Evolutionary conservation across 2,329 filamentous ascomycete species (phyloP), one percentile per base, ranked within the genome.

Genomic region (Aspergillus sp.): DNA sequence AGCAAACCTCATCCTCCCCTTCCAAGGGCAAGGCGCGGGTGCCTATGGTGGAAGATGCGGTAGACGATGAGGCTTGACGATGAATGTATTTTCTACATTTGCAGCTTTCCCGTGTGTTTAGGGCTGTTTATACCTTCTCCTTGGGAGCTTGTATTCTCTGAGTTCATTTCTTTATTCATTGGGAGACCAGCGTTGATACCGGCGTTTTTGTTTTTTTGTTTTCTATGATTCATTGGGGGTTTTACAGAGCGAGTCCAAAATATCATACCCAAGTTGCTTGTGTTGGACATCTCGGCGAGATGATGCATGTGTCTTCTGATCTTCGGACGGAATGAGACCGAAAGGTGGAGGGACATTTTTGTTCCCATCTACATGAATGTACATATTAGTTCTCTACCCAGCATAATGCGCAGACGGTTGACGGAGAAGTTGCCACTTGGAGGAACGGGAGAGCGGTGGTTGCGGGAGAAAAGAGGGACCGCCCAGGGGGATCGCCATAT

Each of bases 21-120:
- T 62, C 62, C 24, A 71, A 71, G 44, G 70, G 70, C 26, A 73
- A 73, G 56, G 53, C 58, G 10, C 63, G 68, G 20, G 60, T 64
- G 33, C 61, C 63, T 20, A 70, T 68, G 1, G 68, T 72, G n/a
- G 70, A 73, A 59, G 70, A 73, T 44, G 58, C 55, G 13, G 57
- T 33, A 8, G 68, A 69, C 30, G 69, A 71, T 41, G 67, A 66
- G 30, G 56, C 53, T 41, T 58, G 17, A 16, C 17, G n/a, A 32
- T 20, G 13, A 19, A n/a, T 22, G 17, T 43, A 33, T 33, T 35
- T 24, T 38, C 35, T 38, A n/a, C 35, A 17, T 4, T n/a, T 38
- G 4, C 11, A 14, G 16, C 13, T 32, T 33, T 40, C 40, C 41
- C 36, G 44, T 46, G 16, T 47, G 19, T 47, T 43, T 44, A 48